Base-by-base conservation (phyloP, 2,329 filamentous ascomycete genomes). In the Sporothrix protearum region DNA sequence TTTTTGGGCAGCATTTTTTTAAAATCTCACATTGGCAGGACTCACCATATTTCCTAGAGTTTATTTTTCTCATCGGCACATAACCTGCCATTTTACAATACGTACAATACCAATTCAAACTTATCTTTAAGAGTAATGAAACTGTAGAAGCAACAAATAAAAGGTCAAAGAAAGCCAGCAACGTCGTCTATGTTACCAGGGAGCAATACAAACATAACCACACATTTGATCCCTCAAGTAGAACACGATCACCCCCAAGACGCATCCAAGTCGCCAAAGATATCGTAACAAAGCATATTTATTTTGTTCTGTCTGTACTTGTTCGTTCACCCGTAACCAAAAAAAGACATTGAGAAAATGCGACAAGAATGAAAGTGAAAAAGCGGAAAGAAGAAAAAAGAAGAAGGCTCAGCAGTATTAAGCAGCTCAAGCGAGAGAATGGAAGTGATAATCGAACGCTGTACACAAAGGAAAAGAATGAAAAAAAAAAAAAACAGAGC, bases 251-350 rank as follows among this genome's bases (percentile, higher is more conserved):
- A 14, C 3, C 19, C 19, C 4, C 12, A 47, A 47, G 42, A 47
- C 42, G 6, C 0, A 4, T 47, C 5, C 3, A 4, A 19, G 3
- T 16, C 4, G 16, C 19, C 49, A 53, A 14, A 9, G 8, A 22
- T 22, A 3, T 51, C 47, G 64, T 25, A 33, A 12, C 63, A 22
- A n/a, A 51, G 30, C 45, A 39, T 49, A 12, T 39, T 42, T 57
- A 45, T 45, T 68, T 28, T 42, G 14, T 68, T 68, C 7, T 57
- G 45, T 67, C 45, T 59, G 36, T 30, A 45, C 47, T 12, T 59
- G 33, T 69, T 69, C 67, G 39, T 70, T 25, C 33, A 64, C 30
- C 53, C 57, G 10, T 63, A 70, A 70, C 42, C 45, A 63, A 63
- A 36, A 53, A 16, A 33, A n/a, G 45, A 66, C 47, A 70, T 59